Evolutionary conservation across 2,329 filamentous ascomycete species (phyloP), one percentile per base, ranked within the genome.

Genomic region (Epichloe gansuensis): DNA sequence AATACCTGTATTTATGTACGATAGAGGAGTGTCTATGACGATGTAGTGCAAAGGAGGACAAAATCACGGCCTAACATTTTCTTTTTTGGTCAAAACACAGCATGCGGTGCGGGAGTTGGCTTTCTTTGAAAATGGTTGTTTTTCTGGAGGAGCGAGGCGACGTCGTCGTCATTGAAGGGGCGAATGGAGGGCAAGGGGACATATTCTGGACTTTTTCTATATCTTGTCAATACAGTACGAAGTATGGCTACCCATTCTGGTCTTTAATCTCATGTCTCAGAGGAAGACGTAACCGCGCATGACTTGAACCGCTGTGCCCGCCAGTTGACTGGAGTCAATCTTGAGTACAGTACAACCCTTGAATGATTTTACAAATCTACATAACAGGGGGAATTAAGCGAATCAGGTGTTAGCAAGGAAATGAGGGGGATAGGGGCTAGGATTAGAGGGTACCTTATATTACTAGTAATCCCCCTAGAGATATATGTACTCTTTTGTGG

Each of bases 1-100:
- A 67, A 66, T 63, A 61, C 59, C 62, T 66, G 65, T 68, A 64
- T 59, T 59, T 61, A 59, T 68, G 66, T 68, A 68, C 62, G 60
- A 68, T 67, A 63, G 44, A 44, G 35, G 49, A 55, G 54, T 55
- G 59, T 60, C 56, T 54, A 55, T 60, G 58, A 59, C 53, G 58
- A 61, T 59, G 60, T 46, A 40, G 49, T 51, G 41, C 21, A 41
- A 36, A 34, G 48, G 49, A 31, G 53, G 53, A 27, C 38, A 52
- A 54, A 56, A 56, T 55, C 50, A 57, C 50, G 52, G 59, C 56
- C 59, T 56, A 59, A 56, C 27, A 25, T 46, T 51, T 48, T 45
- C 38, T 25, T 38, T 38, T 36, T 36, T 50, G 23, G 46, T 46
- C 40, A 49, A 54, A 36, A 21, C 25, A 41, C 49, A 54, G 52